Evolutionary conservation across 768 basidiomycete genomes (phyloP).

Genomic region (Thelephora ganbajun): DNA sequence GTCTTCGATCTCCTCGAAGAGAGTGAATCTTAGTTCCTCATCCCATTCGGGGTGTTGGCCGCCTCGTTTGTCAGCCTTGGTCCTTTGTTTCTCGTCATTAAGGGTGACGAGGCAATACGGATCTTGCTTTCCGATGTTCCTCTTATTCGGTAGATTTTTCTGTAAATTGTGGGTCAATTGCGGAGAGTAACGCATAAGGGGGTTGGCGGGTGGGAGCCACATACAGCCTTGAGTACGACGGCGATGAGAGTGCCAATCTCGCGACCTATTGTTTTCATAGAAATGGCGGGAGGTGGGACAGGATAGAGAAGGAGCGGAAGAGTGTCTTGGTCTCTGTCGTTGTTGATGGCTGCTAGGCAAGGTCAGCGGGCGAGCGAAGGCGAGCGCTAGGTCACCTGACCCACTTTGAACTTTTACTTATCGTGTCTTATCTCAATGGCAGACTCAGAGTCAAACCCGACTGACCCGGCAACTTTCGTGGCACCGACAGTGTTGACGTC

Average conservation of each 20-base stretch:
- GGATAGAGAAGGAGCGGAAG: conserved; percentile 6
- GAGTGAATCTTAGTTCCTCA: conserved; percentile 87
- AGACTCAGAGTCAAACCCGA: conserved; percentile 3
- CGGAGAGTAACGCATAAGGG: not conserved
- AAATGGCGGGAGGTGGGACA: not conserved
- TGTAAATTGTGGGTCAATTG: conserved; percentile 14
- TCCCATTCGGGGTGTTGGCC: conserved; percentile 99
- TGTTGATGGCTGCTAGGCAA: too few relatives aligned
- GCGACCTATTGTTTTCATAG: conserved; percentile 46
- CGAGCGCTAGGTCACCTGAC: too few relatives aligned
- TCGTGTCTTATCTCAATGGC: not conserved
- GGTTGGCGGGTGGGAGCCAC: conserved; percentile 18
- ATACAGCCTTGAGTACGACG: conserved; percentile 86
- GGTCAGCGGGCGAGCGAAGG: too few relatives aligned
- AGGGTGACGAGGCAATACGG: conserved; percentile 79
- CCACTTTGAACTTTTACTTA: not conserved
- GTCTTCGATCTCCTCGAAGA: conserved; percentile 62
- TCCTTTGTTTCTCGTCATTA: conserved; percentile 74
- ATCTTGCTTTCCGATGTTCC: conserved; percentile 93
- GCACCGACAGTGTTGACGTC: conserved; percentile 32
- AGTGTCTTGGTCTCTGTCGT: too few relatives aligned
- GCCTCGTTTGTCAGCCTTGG: conserved; percentile 89
- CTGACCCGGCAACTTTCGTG: conserved; percentile 40
- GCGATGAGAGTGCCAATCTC: conserved; percentile 90
- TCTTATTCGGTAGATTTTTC: conserved; percentile 84